These are phyloP conservation scores for Saturnispora quitensis DNA, from an alignment of 805 yeast species.

Conservation along the genomic window DNA sequence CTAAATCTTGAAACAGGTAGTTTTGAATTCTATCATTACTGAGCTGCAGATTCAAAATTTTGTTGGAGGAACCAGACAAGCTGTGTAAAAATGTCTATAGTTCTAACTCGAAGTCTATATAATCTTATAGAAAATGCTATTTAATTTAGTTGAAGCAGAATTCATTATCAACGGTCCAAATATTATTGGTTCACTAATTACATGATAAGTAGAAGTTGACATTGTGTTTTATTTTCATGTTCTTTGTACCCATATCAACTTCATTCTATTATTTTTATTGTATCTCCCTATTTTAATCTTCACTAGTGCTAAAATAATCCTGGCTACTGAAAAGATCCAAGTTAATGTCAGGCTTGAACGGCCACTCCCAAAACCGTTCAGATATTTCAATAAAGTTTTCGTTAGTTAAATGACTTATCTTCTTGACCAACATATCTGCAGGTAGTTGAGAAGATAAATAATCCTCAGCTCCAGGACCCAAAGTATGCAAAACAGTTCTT, in stretches of 20 bases:
- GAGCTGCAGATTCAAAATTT: background rate
- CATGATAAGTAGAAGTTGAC: background rate
- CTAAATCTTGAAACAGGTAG: background rate
- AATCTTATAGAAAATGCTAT: background rate
- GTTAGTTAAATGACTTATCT: conserved; percentile 39
- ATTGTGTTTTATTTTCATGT: background rate
- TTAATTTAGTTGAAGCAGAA: background rate
- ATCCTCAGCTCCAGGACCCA: conserved; percentile 78
- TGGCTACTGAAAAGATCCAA: conserved; percentile 18
- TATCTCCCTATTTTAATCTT: background rate
- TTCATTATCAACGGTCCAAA: background rate
- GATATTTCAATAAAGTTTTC: conserved; percentile 49
- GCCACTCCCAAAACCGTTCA: conserved; percentile 60
- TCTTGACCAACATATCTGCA: conserved; percentile 32
- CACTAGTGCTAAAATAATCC: background rate
- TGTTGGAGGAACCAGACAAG: background rate
- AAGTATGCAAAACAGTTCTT: conserved; percentile 36
- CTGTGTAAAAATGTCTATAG: background rate
- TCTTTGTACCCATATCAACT: background rate
- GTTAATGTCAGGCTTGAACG: conserved; percentile 56
- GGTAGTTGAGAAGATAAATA: conserved; percentile 33
- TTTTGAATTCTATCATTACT: background rate
- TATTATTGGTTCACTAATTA: background rate
- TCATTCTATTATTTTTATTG: background rate
- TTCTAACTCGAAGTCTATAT: background rate